Conservation (phyloP, 208 protist species). For the Acanthamoeba culbertsoni region DNA sequence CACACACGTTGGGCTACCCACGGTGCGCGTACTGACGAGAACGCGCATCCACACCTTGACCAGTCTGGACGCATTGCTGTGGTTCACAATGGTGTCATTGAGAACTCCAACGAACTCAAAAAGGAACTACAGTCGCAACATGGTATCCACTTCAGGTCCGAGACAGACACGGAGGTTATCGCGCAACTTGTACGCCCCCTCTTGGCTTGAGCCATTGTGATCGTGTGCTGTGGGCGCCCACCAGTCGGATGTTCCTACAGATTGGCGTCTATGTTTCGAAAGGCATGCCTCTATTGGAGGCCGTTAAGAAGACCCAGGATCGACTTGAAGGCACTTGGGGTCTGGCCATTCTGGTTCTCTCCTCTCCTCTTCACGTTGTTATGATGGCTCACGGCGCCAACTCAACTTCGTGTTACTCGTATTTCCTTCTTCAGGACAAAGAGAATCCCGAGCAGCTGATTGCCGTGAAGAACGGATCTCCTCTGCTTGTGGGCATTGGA, state of each 20-base stretch:
- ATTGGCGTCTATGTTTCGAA: conserved; percentile 78
- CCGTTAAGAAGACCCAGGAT: conserved; percentile 78
- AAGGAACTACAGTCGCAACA: conserved; percentile 70
- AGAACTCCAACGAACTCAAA: conserved; percentile 77
- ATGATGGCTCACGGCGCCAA: neutral
- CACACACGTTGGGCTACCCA: conserved; percentile 86
- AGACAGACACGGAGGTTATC: conserved; percentile 87
- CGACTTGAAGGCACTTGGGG: conserved; percentile 82
- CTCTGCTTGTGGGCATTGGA: conserved; percentile 81
- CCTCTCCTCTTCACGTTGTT: neutral
- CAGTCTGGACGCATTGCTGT: conserved; percentile 69
- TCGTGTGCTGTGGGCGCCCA: too few relatives aligned
- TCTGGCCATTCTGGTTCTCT: conserved; percentile 66
- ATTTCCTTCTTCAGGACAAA: conserved; percentile 56
- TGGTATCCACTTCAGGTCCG: conserved; percentile 78
- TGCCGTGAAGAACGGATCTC: conserved; percentile 76
- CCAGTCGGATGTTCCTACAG: conserved; percentile 61
- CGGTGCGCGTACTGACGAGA: conserved; percentile 79
- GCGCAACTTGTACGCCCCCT: conserved; percentile 76
- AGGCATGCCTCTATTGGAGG: conserved; percentile 72
- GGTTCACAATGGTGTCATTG: conserved; percentile 87
- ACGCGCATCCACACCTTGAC: conserved; percentile 81
- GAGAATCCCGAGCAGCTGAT: conserved; percentile 78
- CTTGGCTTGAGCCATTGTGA: neutral
- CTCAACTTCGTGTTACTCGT: neutral